Evolutionary conservation across 805 yeast species (phyloP).

Genomic region (Nakazawaea ernobii): DNA sequence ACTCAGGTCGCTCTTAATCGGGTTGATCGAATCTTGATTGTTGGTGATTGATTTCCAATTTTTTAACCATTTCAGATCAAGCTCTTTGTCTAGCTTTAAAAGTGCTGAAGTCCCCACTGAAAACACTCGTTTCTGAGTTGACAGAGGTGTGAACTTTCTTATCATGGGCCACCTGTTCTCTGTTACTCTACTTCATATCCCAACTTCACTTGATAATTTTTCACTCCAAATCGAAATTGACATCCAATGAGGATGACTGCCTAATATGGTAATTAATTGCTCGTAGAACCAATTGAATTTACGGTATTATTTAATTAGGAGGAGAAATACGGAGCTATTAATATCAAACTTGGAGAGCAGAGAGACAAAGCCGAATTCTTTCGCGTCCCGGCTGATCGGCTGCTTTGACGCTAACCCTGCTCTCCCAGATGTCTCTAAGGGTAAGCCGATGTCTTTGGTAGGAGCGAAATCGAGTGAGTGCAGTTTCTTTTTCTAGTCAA

Average conservation of each 20-base stretch:
- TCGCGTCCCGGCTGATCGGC: too few species aligned
- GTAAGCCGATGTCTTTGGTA: too few species aligned
- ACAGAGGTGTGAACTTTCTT: neutral
- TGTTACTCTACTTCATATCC: neutral
- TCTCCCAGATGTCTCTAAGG: too few species aligned
- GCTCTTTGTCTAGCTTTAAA: conserved; percentile 11
- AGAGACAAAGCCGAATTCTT: too few species aligned
- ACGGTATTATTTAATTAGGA: too few species aligned
- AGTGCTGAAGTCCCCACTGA: neutral
- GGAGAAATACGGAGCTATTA: neutral
- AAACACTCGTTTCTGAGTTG: neutral
- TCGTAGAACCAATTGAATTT: too few species aligned
- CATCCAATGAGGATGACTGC: neutral
- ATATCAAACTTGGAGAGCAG: too few species aligned
- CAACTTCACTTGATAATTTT: neutral
- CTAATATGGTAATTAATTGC: neutral
- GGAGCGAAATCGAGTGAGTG: too few species aligned
- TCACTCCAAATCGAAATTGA: neutral
- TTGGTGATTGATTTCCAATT: conserved; percentile 35
- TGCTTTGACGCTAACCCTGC: too few species aligned
- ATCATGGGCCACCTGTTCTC: neutral
- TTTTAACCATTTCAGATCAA: conserved; percentile 49
- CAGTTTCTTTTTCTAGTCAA: too few species aligned
- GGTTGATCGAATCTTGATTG: conserved; percentile 21
- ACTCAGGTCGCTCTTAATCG: conserved; percentile 17